Evolutionary conservation across 345 rosid genomes (phyloP), one percentile per base, ranked within the genome.

Genomic region (Clausena lansium): DNA sequence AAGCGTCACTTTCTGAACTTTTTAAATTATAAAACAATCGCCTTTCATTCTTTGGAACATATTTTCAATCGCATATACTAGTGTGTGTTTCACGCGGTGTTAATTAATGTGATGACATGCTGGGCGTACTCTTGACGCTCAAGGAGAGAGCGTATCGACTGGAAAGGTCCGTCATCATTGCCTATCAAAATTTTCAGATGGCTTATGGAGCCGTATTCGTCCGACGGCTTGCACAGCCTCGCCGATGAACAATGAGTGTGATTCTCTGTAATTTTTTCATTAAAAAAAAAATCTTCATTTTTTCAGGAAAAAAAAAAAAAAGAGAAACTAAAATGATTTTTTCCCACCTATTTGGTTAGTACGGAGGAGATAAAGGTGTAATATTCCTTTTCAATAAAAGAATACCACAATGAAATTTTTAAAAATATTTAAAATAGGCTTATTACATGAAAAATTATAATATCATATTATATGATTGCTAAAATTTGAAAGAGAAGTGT

Each of bases 1-100:
- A 76, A 74, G 80, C 57, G 81, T 85, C 88, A 70, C 87, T 81
- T 74, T 83, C 89, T 67, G 19, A 0, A 71, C 80, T 85, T 85
- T 87, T 85, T 73, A 57, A 39, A 33, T 75, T 64, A 11, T 77
- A 7, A 36, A 67, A 38, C 52, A 25, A 58, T 32, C 19, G 2
- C n/a, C 58, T 70, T 70, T 28, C 80, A 52, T 25, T 80, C 35
- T 2, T 7, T 1, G 0, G 3, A 2, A 24, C n/a, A 3, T 9
- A 7, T 11, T 10, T 7, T 47, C 20, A 67, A 3, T 32, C 50
- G 36, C 74, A n/a, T 17, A 13, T 38, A 2, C 4, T 0, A 2
- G 61, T 76, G 76, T 73, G 72, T 1, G 14, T 0, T 3, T 1
- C 70, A 63, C 78, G 30, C 30, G 36, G 24, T 2, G 0, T 2